Percentiles rank a stretch among this genome's conserved stretches.
phyloP scores from a whole-genome alignment of 305 asterid genomes.

The Plantago coronopus region DNA sequence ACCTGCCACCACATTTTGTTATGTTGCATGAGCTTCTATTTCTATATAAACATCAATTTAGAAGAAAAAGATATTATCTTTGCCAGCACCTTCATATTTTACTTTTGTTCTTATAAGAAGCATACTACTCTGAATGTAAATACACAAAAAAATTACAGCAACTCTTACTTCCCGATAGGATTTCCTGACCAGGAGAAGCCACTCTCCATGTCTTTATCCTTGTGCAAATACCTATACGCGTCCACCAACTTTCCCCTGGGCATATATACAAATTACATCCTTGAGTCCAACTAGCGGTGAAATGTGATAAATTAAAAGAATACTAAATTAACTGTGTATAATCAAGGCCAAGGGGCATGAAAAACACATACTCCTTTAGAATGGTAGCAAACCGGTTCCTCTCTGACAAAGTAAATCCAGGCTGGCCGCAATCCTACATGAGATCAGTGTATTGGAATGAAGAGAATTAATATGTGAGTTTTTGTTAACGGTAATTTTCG shows the following conservation, averaged over 20 bases:
- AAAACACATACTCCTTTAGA: slow-evolving; percentile 60
- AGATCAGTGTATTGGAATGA: slow-evolving; percentile 17
- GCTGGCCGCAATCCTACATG: slow-evolving; percentile 92
- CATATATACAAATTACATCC: neutral
- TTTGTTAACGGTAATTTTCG: neutral
- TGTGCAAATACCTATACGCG: slow-evolving; percentile 74
- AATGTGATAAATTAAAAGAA: slow-evolving; percentile 9
- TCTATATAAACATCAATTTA: slow-evolving; percentile 13
- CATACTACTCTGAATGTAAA: too few relatives aligned
- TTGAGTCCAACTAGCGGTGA: slow-evolving; percentile 9
- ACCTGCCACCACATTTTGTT: slow-evolving; percentile 42
- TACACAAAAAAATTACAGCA: neutral
- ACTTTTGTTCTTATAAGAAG: neutral
- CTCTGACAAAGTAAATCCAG: slow-evolving; percentile 95
- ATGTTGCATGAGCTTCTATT: slow-evolving; percentile 3
- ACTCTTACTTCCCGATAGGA: slow-evolving; percentile 83
- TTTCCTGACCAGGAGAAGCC: slow-evolving; percentile 99
- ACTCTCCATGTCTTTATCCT: slow-evolving; percentile 67
- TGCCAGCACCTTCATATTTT: neutral
- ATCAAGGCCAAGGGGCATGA: too few relatives aligned
- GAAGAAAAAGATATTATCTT: neutral
- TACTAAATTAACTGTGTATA: too few relatives aligned
- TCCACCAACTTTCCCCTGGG: slow-evolving; percentile 77
- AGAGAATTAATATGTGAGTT: slow-evolving; percentile 12
- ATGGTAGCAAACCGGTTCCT: slow-evolving; percentile 75